Percentiles rank a stretch among this genome's conserved stretches.
Conservation (phyloP, 768 basidiomycete genomes). For the Rhodotorula taiwanensis region DNA sequence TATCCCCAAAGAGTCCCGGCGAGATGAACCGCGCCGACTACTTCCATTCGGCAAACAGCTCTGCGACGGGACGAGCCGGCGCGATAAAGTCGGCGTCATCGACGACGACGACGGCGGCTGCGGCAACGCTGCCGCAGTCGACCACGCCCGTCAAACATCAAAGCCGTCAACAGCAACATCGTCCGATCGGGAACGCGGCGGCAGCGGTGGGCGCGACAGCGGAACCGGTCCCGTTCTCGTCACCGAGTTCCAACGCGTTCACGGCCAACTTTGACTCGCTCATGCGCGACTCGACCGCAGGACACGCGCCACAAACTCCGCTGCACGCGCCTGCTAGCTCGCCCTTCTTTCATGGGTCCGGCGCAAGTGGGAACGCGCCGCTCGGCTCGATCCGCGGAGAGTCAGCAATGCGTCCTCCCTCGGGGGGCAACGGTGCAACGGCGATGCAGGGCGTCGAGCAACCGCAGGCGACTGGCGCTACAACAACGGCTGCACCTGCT, state of each 20-base stretch:
- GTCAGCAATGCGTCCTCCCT: background rate
- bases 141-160: background rate
- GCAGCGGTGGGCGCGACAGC: background rate
- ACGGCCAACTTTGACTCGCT: conserved; percentile 18
- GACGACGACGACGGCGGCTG: background rate
- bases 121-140: background rate
- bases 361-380: background rate
- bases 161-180: too few species aligned
- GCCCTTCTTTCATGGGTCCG: conserved; percentile 17
- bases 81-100: too few species aligned
- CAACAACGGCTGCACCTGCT: background rate
- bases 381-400: background rate
- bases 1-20: background rate
- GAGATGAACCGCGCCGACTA: background rate
- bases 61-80: too few species aligned
- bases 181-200: conserved; percentile 50
- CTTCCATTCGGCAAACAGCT: background rate
- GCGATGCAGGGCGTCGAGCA: background rate
- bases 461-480: background rate
- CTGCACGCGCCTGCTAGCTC: conserved; percentile 12
- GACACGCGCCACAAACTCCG: conserved; percentile 1
- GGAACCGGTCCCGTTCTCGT: conserved; percentile 2
- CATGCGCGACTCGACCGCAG: background rate
- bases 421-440: background rate
- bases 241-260: conserved; percentile 22